Evolutionary conservation across 2,329 filamentous ascomycete species (phyloP), one percentile per base, ranked within the genome.

Genomic region (Trichophaea hybrida): DNA sequence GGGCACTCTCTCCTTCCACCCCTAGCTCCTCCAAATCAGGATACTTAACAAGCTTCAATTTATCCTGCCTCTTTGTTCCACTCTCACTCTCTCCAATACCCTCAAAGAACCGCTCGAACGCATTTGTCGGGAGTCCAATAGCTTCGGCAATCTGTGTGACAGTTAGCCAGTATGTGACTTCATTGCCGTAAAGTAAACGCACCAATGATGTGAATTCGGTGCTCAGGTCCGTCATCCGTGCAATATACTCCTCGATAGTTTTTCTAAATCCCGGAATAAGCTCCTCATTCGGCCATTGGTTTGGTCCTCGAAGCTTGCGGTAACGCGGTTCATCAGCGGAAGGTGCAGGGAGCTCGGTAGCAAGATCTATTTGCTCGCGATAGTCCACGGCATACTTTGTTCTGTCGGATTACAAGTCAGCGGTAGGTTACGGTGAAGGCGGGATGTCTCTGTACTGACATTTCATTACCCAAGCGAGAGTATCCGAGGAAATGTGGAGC

Each of bases 1-100:
- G 59, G 0, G 35, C 51, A 35, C 72, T 73, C 58, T 75, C 74
- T 59, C 70, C 73, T 51, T 61, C 69, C 24, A 68, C 70, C 0
- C 77, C 79, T 1, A 86, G 73, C 70, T 81, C 77, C n/a, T 74
- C 72, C 10, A 80, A 72, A 70, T 93, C 88, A 0, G 88, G 88
- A 69, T 93, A 94, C 74, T 86, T 88, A 61, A 94, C 84, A 61
- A 94, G 84, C 75, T 94, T 94, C 68, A 94, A 78, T 75, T 94
- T 94, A 75, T 94, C 87, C 74, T 93, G 88, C 74, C 64, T 71
- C 67, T 60, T 63, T n/a, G 58, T 80, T 76, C 66, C 78, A 71
- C 75, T 77, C 46, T 77, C 72, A 37, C 59, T 60, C 43, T 66
- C 56, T 24, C 57, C 58, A 31, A 61, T 54, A 6, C 68, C 67